phyloP scores from a whole-genome alignment of 2,329 filamentous ascomycete species.

The Pseudocercospora macadamiae region DNA sequence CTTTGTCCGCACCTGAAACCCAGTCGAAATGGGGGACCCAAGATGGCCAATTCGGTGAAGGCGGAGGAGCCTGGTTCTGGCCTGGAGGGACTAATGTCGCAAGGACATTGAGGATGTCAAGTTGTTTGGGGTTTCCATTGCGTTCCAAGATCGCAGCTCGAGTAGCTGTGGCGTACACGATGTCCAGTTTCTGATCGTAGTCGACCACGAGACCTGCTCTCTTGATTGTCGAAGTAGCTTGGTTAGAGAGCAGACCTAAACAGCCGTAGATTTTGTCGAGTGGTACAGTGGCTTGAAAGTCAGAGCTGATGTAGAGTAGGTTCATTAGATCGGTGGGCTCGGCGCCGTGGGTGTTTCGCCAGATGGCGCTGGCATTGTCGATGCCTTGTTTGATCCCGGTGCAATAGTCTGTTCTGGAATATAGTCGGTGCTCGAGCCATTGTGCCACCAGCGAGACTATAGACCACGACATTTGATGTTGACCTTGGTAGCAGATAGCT shows the following conservation, averaged over 20 bases:
- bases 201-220: neutral
- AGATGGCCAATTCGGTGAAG: conserved; percentile 3
- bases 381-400: neutral
- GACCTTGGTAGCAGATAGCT: neutral
- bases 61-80: neutral
- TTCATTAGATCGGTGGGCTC: neutral
- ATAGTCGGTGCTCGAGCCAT: conserved; percentile 7
- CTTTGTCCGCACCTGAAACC: neutral
- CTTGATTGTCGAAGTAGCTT: too few species aligned
- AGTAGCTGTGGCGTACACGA: conserved; percentile 8
- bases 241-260: conserved; percentile 16
- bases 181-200: conserved; percentile 1
- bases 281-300: conserved; percentile 1
- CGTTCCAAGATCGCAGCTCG: neutral
- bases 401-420: neutral
- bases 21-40: conserved; percentile 16
- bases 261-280: conserved; percentile 19
- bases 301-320: neutral
- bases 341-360: neutral
- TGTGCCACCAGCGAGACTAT: conserved; percentile 12
- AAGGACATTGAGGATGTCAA: conserved; percentile 1
- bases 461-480: neutral
- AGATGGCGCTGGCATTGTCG: conserved; percentile 3
- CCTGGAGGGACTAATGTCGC: neutral
- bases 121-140: neutral